phyloP scores from a whole-genome alignment of 371 early-diverging fungal genomes.

The Mortierella polycephala region DNA sequence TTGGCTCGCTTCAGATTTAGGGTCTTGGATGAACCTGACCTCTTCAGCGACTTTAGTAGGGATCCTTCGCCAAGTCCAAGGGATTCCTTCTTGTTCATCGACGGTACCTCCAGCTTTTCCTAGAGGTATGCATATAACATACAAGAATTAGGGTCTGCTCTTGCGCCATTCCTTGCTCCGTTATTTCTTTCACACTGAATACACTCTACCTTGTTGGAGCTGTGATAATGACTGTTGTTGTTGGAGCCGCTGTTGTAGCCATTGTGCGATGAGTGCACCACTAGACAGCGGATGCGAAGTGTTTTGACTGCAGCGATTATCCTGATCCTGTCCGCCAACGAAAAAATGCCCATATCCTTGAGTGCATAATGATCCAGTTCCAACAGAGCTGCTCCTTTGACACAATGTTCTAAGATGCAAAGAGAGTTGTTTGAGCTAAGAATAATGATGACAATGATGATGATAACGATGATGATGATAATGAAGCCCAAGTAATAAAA shows the following conservation, averaged over 20 bases:
- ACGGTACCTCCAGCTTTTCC: conserved; percentile 53
- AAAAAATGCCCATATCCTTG: conserved; percentile 83
- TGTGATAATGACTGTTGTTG: conserved; percentile 15
- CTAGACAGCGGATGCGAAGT: conserved; percentile 73
- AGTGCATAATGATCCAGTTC: conserved; percentile 85
- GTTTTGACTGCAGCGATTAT: conserved; percentile 78
- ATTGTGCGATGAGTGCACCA: conserved; percentile 23
- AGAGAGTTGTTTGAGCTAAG: not conserved
- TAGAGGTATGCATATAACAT: not conserved
- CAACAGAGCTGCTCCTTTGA: conserved; percentile 83
- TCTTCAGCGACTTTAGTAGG: conserved; percentile 43
- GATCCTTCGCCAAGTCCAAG: conserved; percentile 41
- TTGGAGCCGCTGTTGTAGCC: conserved; percentile 3
- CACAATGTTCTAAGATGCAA: conserved; percentile 47
- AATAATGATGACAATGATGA: no score
- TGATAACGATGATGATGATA: not conserved
- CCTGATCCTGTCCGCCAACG: conserved; percentile 87
- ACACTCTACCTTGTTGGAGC: conserved; percentile 31
- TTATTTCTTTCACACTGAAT: not conserved
- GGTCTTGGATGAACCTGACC: conserved; percentile 46
- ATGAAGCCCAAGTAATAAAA: not conserved
- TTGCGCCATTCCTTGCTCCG: not conserved
- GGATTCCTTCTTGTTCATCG: conserved; percentile 48
- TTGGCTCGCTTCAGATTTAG: conserved; percentile 45
- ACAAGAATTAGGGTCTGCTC: not conserved